Evolutionary conservation across 495 filamentous ascomycete genomes (phyloP).

Genomic region (Baudoinia panamericana): DNA sequence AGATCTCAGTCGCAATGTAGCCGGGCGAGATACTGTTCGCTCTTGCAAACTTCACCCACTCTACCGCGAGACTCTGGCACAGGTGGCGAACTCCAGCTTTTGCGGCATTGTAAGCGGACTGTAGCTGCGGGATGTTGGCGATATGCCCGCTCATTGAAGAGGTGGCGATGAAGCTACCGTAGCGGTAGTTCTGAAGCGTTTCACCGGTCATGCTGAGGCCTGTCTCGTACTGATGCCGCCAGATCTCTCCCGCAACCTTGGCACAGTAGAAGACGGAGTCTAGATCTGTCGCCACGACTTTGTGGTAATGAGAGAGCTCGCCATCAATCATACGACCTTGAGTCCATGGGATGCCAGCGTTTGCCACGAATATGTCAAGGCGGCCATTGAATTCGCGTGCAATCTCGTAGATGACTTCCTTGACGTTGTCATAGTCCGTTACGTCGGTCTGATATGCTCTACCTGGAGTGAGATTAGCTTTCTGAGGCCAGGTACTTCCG

Average conservation of each 20-base stretch:
- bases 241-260: slow-evolving; percentile 59
- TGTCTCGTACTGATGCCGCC: slow-evolving; percentile 49
- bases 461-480: slow-evolving; percentile 11
- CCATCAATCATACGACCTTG: slow-evolving; percentile 23
- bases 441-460: slow-evolving; percentile 25
- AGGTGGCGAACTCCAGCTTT: slow-evolving; percentile 78
- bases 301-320: slow-evolving; percentile 44
- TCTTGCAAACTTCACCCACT: slow-evolving; percentile 77
- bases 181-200: slow-evolving; percentile 49
- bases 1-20: slow-evolving; percentile 78
- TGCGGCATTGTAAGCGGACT: slow-evolving; percentile 66
- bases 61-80: slow-evolving; percentile 66
- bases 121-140: slow-evolving; percentile 75
- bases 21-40: slow-evolving; percentile 75
- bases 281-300: slow-evolving; percentile 61
- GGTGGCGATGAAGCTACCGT: slow-evolving; percentile 66
- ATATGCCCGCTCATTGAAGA: slow-evolving; percentile 77
- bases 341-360: slow-evolving; percentile 27
- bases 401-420: slow-evolving; percentile 19
- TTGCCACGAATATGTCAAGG: slow-evolving; percentile 27
- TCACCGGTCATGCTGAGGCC: slow-evolving; percentile 47
- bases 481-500: too few relatives aligned
- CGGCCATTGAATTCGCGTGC: slow-evolving; percentile 29
- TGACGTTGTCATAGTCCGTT: slow-evolving; percentile 18
- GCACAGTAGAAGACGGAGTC: slow-evolving; percentile 78